Base-by-base conservation (phyloP, 192 early-diverging fungal genomes). In the Physocladia obscura region DNA sequence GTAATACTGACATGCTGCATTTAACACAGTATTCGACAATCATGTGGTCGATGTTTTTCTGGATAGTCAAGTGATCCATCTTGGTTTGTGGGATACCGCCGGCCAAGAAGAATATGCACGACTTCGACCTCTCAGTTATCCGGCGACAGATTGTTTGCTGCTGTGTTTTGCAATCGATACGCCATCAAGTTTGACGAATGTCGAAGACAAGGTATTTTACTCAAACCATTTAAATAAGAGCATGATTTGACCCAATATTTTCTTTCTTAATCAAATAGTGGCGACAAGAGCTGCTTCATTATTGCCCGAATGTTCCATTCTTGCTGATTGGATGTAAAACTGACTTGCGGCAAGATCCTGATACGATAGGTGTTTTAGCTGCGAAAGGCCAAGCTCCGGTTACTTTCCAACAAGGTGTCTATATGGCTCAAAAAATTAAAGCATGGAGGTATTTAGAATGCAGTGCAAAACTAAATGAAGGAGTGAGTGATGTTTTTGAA, bases 41-140 rank as follows among this genome's bases (percentile, higher is more conserved):
- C 78, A 73, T 63, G 55, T 80, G 6, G 62, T 77, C 26, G 62
- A 72, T 19, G 67, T 81, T 13, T 69, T 56, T 70, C 65, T 74
- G 49, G 60, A 72, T 38, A 62, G 39, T 29, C 49, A 62, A 58
- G 38, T 58, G 37, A 69, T 82, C 34, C 70, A 93, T 72, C 82
- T 98, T 34, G 89, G 89, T 39, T 77, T 98, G 26, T 95, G 93
- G 94, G 96, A 99, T 85, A 97, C 96, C 51, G 94, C 96, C 44
- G 96, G 89, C 32, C 95, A 97, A 65, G 95, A 98, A 77, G 96
- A 97, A 70, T 96, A 95, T 71, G 94, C 97, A 79, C 88, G 94
- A 47, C 79, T 98, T 65, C 91, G 95, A 52, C 90, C 92, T 27
- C 81, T 97, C 70, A 94, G 90, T 50, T 98, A 97, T 71, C 90